Conservation (phyloP, 176 grass and related monocot genomes). For the Bonia amplexicaulis region DNA sequence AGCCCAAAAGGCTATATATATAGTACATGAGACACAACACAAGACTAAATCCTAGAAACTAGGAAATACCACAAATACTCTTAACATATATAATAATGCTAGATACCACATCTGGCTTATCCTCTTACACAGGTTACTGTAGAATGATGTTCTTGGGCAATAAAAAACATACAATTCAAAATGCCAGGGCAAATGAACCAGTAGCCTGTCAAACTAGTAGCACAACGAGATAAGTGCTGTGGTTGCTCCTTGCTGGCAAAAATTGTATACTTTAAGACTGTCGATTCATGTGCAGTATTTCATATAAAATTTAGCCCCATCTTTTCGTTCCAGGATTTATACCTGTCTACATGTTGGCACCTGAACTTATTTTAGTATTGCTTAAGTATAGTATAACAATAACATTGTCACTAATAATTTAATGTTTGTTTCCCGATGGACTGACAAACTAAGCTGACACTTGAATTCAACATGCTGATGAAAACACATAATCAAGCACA, state of each 20-base stretch:
- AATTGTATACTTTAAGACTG: slow-evolving; percentile 31
- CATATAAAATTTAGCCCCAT: background rate
- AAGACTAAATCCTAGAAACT: no score
- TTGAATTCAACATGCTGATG: slow-evolving; percentile 25
- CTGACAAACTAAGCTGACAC: slow-evolving; percentile 29
- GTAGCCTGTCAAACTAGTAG: background rate
- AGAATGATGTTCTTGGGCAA: slow-evolving; percentile 17
- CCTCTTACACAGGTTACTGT: slow-evolving; percentile 39
- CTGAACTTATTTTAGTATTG: slow-evolving; percentile 18
- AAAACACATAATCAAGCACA: slow-evolving; percentile 13
- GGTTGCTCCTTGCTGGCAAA: background rate
- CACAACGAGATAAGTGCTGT: background rate
- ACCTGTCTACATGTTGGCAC: background rate
- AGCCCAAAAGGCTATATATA: no score
- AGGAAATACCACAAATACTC: no score
- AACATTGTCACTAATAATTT: slow-evolving; percentile 20
- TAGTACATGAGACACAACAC: no score
- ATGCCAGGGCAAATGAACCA: slow-evolving; percentile 18
- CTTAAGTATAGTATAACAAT: background rate
- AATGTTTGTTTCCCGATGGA: slow-evolving; percentile 29
- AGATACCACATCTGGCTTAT: slow-evolving; percentile 41
- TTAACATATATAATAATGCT: slow-evolving; percentile 38
- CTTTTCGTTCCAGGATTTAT: slow-evolving; percentile 2
- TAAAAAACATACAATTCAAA: slow-evolving; percentile 20
- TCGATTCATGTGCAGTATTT: slow-evolving; percentile 25